phyloP scores from a whole-genome alignment of 768 basidiomycete species.

The Leccinum uliginosum region DNA sequence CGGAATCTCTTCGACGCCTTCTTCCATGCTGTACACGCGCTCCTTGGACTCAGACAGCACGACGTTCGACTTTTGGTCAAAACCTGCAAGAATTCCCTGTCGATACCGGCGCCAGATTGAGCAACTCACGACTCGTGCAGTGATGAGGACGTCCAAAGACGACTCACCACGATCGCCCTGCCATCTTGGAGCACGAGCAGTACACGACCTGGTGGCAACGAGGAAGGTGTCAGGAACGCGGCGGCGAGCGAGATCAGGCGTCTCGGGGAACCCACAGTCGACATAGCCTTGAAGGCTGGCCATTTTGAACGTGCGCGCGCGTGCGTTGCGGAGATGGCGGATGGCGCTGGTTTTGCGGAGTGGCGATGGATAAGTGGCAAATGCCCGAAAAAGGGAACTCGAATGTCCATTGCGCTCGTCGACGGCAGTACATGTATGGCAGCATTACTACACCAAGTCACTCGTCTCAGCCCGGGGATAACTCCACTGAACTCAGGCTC shows the following conservation, averaged over 20 bases:
- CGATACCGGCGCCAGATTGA: not conserved
- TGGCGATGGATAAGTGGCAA: not conserved
- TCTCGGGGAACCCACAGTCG: slow-evolving; percentile 56
- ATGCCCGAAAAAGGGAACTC: not conserved
- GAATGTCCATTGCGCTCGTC: too few species aligned
- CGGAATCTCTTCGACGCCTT: slow-evolving; percentile 90
- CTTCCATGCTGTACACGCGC: slow-evolving; percentile 86
- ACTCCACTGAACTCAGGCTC: too few species aligned
- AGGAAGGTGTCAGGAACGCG: not conserved
- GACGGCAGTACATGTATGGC: too few species aligned
- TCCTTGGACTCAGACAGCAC: slow-evolving; percentile 94
- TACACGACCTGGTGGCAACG: not conserved
- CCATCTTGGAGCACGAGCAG: slow-evolving; percentile 66
- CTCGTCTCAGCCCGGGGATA: too few species aligned
- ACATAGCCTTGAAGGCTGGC: slow-evolving; percentile 84
- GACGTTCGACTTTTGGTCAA: slow-evolving; percentile 93
- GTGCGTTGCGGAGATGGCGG: slow-evolving; percentile 7
- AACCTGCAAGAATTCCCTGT: slow-evolving; percentile 88
- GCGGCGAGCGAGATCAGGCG: not conserved
- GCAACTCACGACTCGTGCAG: not conserved
- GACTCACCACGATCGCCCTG: slow-evolving; percentile 82
- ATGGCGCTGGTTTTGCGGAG: not conserved
- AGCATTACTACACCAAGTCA: too few species aligned
- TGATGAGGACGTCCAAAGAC: not conserved
- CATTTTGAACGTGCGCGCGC: slow-evolving; percentile 19